phyloP scores from a whole-genome alignment of 2,329 filamentous ascomycete genomes.

The Tolypocladium album region DNA sequence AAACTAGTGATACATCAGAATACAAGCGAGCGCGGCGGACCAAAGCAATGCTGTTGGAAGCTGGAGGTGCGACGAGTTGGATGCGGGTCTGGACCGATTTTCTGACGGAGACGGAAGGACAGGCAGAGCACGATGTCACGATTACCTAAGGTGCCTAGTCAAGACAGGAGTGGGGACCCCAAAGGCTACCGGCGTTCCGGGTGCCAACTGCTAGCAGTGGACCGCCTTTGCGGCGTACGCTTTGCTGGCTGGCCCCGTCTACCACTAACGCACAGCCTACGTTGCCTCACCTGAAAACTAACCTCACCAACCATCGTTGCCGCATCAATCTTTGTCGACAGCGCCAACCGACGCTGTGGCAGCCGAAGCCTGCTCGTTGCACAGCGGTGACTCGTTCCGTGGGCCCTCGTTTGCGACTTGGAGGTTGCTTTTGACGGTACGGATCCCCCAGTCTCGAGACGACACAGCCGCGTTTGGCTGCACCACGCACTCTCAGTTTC shows the following conservation, averaged over 20 bases:
- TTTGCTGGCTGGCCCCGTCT: not conserved
- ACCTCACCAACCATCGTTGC: not conserved
- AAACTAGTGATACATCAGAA: not conserved
- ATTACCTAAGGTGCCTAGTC: no score
- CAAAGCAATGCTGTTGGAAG: not conserved
- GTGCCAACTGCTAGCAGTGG: not conserved
- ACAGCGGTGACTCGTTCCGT: not conserved
- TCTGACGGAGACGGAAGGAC: not conserved
- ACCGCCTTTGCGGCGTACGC: not conserved
- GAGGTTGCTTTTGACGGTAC: not conserved
- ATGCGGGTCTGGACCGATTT: not conserved
- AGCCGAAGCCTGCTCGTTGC: not conserved
- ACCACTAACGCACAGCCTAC: conserved; percentile 1
- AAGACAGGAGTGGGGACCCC: not conserved
- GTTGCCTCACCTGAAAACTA: conserved; percentile 3
- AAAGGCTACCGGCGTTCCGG: not conserved
- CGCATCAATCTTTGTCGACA: not conserved
- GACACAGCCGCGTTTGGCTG: not conserved
- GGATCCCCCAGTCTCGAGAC: not conserved
- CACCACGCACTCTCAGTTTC: not conserved
- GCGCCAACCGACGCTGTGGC: not conserved
- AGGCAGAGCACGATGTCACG: not conserved
- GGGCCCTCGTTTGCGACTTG: not conserved
- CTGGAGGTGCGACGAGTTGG: not conserved
- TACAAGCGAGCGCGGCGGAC: not conserved